Evolutionary conservation across 2,329 filamentous ascomycete genomes (phyloP).

Genomic region (Fusarium sp.): DNA sequence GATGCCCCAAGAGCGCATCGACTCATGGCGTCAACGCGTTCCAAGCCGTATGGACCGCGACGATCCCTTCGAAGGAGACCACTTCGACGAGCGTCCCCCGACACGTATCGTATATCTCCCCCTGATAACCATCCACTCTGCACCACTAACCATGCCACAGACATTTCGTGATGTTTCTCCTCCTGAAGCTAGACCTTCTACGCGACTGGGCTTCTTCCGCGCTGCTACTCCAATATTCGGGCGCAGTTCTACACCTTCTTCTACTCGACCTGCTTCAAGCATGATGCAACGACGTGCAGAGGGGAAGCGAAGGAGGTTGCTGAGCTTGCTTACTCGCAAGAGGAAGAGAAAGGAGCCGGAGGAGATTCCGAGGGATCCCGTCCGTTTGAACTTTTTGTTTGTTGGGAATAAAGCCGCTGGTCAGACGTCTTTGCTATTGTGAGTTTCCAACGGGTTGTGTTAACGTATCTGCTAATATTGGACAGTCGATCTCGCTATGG

Average conservation of each 20-base stretch:
- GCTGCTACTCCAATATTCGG: conserved; percentile 39
- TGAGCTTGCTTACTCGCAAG: conserved; percentile 42
- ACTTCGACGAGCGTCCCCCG: conserved; percentile 42
- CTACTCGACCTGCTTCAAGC: conserved; percentile 23
- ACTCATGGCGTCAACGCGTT: conserved; percentile 48
- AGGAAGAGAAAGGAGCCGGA: conserved; percentile 35
- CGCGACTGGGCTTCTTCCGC: conserved; percentile 43
- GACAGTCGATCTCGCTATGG: conserved; percentile 50
- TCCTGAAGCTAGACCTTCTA: conserved; percentile 31
- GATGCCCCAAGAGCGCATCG: conserved; percentile 34
- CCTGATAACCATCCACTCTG: accelerated
- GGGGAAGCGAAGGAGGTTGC: conserved; percentile 26
- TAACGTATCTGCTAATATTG: background rate
- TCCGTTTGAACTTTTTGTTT: conserved; percentile 48
- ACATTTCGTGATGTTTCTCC: conserved; percentile 36
- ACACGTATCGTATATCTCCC: conserved; percentile 42
- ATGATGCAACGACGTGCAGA: background rate
- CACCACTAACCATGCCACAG: conserved; percentile 5
- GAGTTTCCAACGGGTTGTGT: background rate
- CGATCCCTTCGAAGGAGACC: conserved; percentile 48
- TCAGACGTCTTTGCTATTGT: conserved; percentile 52
- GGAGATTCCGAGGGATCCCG: conserved; percentile 26
- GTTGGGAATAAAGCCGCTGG: conserved; percentile 45
- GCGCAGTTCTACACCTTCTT: conserved; percentile 15
- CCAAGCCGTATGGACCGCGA: conserved; percentile 47